phyloP scores from a whole-genome alignment of 108 stramenopile species.

The Nitzschia putrida region DNA sequence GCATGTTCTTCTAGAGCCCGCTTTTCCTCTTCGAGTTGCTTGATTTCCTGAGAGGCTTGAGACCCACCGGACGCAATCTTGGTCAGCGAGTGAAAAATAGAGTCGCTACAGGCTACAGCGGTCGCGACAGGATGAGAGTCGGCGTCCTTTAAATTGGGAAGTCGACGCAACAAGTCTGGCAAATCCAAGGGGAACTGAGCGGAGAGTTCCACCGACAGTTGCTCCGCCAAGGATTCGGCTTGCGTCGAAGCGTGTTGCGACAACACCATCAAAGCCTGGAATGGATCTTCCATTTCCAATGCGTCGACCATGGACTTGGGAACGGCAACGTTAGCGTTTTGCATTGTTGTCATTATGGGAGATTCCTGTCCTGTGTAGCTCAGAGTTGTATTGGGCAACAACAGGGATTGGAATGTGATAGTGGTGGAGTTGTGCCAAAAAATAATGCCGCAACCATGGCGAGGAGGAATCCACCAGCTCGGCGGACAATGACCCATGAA shows the following conservation, averaged over 20 bases:
- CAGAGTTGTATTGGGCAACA: no score
- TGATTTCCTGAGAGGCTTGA: slow-evolving; percentile 78
- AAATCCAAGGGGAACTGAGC: slow-evolving; percentile 19
- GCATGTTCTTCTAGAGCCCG: slow-evolving; percentile 64
- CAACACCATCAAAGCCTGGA: slow-evolving; percentile 49
- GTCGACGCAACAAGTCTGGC: slow-evolving; percentile 26
- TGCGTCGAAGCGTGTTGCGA: slow-evolving; percentile 33
- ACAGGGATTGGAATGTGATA: no score
- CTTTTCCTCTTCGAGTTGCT: slow-evolving; percentile 68
- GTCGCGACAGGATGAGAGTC: slow-evolving; percentile 47
- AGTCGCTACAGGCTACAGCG: slow-evolving; percentile 68
- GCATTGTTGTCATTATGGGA: no score
- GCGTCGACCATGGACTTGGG: slow-evolving; percentile 59
- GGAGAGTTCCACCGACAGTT: slow-evolving; percentile 25
- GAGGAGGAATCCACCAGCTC: no score
- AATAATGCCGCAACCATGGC: no score
- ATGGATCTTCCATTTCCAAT: slow-evolving; percentile 52
- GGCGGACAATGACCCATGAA: no score
- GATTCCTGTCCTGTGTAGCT: no score
- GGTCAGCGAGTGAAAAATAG: slow-evolving; percentile 74
- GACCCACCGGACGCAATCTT: slow-evolving; percentile 84
- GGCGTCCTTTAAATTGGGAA: slow-evolving; percentile 18
- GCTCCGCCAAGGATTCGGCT: slow-evolving; percentile 41
- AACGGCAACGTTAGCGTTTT: neutral
- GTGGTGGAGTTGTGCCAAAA: no score